phyloP scores from a whole-genome alignment of 257 asterid genomes.

The Apocynum venetum region DNA sequence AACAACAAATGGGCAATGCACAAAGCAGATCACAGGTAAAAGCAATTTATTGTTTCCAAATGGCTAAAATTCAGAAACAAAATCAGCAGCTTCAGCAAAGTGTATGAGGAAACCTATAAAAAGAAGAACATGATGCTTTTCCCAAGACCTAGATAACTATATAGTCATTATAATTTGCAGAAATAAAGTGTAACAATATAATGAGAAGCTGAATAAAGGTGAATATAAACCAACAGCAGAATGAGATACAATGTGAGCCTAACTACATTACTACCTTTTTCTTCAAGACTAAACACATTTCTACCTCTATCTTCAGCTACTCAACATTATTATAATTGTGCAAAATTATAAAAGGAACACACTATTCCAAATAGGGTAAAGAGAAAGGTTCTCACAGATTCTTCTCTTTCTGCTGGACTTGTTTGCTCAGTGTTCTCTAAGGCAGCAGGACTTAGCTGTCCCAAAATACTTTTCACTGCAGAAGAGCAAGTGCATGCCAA shows the following conservation, averaged over 20 bases:
- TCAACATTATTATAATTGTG: background rate
- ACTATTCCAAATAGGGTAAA: constrained; percentile 14
- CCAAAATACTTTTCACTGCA: constrained; percentile 41
- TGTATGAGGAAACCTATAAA: background rate
- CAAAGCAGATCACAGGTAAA: background rate
- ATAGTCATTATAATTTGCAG: background rate
- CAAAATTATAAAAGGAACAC: background rate
- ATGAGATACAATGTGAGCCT: background rate
- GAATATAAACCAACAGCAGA: background rate
- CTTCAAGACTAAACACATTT: background rate
- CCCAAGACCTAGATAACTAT: background rate
- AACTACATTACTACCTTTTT: background rate
- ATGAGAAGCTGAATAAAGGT: background rate
- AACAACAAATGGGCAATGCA: background rate
- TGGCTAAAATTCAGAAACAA: background rate
- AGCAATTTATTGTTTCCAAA: background rate
- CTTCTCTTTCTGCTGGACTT: constrained; percentile 34
- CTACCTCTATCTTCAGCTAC: background rate
- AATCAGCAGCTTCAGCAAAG: background rate
- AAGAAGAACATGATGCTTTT: background rate
- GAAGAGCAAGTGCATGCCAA: background rate
- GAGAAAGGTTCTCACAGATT: constrained; percentile 47
- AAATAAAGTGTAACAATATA: background rate
- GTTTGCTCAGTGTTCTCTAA: constrained; percentile 35
- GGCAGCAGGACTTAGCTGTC: constrained; percentile 31